These are phyloP conservation scores for Aureobasidium namibiae DNA, from an alignment of 2,329 filamentous ascomycete genomes.

Conservation along the genomic window DNA sequence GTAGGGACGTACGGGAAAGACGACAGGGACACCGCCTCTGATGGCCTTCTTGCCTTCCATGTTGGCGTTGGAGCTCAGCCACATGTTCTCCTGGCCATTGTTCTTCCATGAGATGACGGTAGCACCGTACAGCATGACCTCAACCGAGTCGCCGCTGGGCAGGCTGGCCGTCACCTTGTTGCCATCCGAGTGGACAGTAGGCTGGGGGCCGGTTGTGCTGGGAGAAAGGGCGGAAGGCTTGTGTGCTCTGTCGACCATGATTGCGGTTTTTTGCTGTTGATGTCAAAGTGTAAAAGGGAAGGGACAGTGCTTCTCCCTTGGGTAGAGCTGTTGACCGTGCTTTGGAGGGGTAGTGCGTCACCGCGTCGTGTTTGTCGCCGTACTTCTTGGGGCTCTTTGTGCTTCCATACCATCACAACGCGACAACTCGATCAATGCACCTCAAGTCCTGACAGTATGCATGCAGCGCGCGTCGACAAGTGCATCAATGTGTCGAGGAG, in stretches of 20 bases:
- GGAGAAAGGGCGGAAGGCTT: slow-evolving; percentile 70
- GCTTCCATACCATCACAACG: too few relatives aligned
- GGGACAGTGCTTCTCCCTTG: not conserved
- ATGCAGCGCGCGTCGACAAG: too few relatives aligned
- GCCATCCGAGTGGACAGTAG: slow-evolving; percentile 66
- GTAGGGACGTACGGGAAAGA: slow-evolving; percentile 67
- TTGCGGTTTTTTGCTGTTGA: not conserved
- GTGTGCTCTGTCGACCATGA: slow-evolving; percentile 75
- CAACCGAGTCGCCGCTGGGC: slow-evolving; percentile 77
- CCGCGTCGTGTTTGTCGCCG: too few relatives aligned
- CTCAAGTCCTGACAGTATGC: too few relatives aligned
- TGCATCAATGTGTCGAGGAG: too few relatives aligned
- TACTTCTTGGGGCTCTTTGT: too few relatives aligned
- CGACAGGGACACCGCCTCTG: slow-evolving; percentile 81
- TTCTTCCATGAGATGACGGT: slow-evolving; percentile 93
- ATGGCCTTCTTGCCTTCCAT: slow-evolving; percentile 85
- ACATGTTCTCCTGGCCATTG: slow-evolving; percentile 70
- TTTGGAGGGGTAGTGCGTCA: slow-evolving; percentile 2
- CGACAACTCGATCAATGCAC: too few relatives aligned
- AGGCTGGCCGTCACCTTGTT: slow-evolving; percentile 69
- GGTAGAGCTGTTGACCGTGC: not conserved
- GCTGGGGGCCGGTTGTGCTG: slow-evolving; percentile 56
- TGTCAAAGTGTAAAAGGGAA: not conserved
- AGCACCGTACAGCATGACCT: slow-evolving; percentile 82
- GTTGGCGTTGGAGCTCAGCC: slow-evolving; percentile 68